A percentile compares a stretch with the other conserved stretches of the same genome.
These are phyloP conservation scores for Candolleomyces eurysporus DNA, from an alignment of 768 basidiomycete genomes.

Conservation along the genomic window DNA sequence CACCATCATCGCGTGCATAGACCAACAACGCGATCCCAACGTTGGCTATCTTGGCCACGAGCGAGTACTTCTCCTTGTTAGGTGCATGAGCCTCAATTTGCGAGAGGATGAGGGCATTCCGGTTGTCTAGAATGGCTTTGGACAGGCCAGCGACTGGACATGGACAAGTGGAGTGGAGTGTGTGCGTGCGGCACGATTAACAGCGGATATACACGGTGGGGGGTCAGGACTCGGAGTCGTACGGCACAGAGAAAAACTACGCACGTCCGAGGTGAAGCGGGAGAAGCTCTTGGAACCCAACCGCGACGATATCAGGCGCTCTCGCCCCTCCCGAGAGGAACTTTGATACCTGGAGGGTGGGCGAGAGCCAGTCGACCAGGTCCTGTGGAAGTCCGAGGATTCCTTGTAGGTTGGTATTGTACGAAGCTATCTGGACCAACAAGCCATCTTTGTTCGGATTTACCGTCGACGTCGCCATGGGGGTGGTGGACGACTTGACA, in stretches of 20 bases:
- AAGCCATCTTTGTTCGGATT: conserved; percentile 28
- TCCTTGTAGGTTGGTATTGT: conserved; percentile 90
- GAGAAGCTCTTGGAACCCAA: conserved; percentile 92
- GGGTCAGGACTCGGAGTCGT: too few relatives aligned
- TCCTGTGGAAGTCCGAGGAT: conserved; percentile 74
- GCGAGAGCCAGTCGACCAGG: conserved; percentile 88
- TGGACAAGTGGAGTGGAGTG: too few relatives aligned
- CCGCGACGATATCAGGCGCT: conserved; percentile 84
- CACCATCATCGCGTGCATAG: conserved; percentile 72
- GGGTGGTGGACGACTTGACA: background rate
- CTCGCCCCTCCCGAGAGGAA: conserved; percentile 62
- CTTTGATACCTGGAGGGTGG: conserved; percentile 72
- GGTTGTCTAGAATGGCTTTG: conserved; percentile 61
- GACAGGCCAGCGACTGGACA: conserved; percentile 74
- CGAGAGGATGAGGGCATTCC: conserved; percentile 68
- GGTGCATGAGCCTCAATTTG: conserved; percentile 72
- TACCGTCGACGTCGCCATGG: background rate
- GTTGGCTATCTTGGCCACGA: conserved; percentile 78
- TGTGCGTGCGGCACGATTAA: too few relatives aligned
- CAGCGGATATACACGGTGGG: too few relatives aligned
- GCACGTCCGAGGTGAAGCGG: conserved; percentile 84
- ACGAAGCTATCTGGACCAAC: conserved; percentile 80
- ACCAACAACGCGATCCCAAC: conserved; percentile 87
- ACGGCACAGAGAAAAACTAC: conserved; percentile 27
- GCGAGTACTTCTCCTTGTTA: conserved; percentile 70